phyloP scores from a whole-genome alignment of 805 yeast species.

The Wickerhamiella dianesei region DNA sequence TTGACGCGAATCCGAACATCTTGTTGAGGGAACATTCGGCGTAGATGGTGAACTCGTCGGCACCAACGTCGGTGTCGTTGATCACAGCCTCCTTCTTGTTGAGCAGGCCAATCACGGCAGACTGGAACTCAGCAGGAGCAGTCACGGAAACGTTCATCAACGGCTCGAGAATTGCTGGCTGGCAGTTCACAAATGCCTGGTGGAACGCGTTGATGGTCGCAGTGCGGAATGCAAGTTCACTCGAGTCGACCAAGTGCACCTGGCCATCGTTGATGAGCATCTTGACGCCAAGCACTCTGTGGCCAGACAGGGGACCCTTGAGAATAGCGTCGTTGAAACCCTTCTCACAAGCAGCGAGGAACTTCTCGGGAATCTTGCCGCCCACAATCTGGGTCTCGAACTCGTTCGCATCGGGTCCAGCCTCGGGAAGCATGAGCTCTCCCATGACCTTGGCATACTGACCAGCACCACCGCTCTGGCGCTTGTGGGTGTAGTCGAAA shows the following conservation, averaged over 20 bases:
- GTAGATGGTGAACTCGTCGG: constrained; percentile 83
- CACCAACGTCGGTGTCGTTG: constrained; percentile 83
- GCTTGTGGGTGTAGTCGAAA: constrained; percentile 92
- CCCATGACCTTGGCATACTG: constrained; percentile 97
- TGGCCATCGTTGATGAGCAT: constrained; percentile 97
- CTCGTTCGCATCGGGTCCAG: constrained; percentile 32
- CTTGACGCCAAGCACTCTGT: constrained; percentile 78
- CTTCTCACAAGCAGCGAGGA: constrained; percentile 81
- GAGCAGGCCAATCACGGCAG: constrained; percentile 75
- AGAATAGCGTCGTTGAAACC: constrained; percentile 92
- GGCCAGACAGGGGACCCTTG: constrained; percentile 95
- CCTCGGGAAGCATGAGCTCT: constrained; percentile 45
- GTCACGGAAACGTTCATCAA: constrained; percentile 87
- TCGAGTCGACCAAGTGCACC: constrained; percentile 92
- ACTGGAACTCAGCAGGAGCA: constrained; percentile 95
- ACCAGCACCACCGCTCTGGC: constrained; percentile 99
- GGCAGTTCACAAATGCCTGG: constrained; percentile 71
- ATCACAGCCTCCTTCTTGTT: constrained; percentile 89
- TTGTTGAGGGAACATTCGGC: constrained; percentile 96
- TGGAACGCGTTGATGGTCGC: constrained; percentile 88
- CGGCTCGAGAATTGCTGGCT: constrained; percentile 88
- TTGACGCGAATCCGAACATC: constrained; percentile 93
- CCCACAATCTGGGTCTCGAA: constrained; percentile 87
- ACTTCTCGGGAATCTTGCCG: constrained; percentile 93
- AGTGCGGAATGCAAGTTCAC: constrained; percentile 86